Evolutionary conservation across 2,329 filamentous ascomycete genomes (phyloP).

Genomic region (Hirsutella rhossiliensis): DNA sequence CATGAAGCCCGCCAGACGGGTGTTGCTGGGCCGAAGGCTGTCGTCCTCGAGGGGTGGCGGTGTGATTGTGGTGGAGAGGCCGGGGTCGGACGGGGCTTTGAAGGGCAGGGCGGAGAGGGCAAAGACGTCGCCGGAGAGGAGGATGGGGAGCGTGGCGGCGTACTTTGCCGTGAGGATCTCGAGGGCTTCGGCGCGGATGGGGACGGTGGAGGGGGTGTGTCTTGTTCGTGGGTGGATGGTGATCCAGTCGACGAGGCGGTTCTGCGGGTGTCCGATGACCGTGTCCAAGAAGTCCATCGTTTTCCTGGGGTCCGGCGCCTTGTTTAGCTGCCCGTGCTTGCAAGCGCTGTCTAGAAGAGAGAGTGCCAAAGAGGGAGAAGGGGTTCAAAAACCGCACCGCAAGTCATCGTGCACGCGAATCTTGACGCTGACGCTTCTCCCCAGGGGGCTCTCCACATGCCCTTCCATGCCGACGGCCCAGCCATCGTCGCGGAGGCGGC

Average conservation of each 20-base stretch:
- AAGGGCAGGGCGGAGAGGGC: conserved; percentile 39
- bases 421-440: conserved; percentile 55
- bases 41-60: conserved; percentile 8
- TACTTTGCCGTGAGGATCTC: conserved; percentile 40
- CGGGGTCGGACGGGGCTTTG: conserved; percentile 15
- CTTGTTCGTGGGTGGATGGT: conserved; percentile 58
- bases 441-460: conserved; percentile 29
- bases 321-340: too few species aligned
- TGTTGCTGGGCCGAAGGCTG: conserved; percentile 24
- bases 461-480: conserved; percentile 34
- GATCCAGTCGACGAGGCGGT: conserved; percentile 51
- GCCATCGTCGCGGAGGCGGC: conserved; percentile 36
- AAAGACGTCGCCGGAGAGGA: conserved; percentile 61
- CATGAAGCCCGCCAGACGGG: conserved; percentile 52
- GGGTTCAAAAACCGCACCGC: conserved; percentile 19
- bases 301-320: conserved; percentile 20
- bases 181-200: conserved; percentile 51
- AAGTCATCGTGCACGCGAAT: conserved; percentile 57
- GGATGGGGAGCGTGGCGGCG: conserved; percentile 43
- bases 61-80: conserved; percentile 4
- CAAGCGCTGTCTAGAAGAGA: too few species aligned
- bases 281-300: conserved; percentile 52
- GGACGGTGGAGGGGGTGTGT: conserved; percentile 45
- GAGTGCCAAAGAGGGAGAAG: not conserved
- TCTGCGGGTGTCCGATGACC: conserved; percentile 40